Evolutionary conservation across 2,329 filamentous ascomycete genomes (phyloP), one percentile per base, ranked within the genome.

Genomic region (Apiospora saccharicola): DNA sequence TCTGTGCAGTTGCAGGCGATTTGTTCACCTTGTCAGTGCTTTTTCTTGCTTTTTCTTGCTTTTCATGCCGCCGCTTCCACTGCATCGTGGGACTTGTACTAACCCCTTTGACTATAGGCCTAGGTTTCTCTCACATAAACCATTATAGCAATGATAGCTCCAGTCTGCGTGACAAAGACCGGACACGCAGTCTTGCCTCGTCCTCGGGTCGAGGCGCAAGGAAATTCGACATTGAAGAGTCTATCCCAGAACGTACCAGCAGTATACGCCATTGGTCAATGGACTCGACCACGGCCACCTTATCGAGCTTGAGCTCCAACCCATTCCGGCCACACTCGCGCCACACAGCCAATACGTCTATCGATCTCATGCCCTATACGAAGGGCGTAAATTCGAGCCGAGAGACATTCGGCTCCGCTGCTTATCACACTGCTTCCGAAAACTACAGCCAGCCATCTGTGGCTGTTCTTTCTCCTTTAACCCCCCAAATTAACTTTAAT

Each of bases 311-410:
- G 34, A 83, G 82, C 70, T 86, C 84, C 19, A 84, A 83, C 67
- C 78, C 79, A 4, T 83, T 82, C n/a, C 77, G 83, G 1, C 83
- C 84, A 0, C 80, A 80, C 41, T 86, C 85, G 2, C 81, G 80
- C 34, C 83, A 86, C 71, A 87, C 86, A 0, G 81, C 83, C 12
- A 83, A 82, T 41, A 87, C 85, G 0, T 86, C 85, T 0, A 77
- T 87, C 53, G 85, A 87, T 73, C 74, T 84, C 26, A 72, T 76
- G n/a, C 75, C 77, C 12, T 71, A 72, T 24, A 26, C 72, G 2
- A 75, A 76, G 47, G 61, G 70, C 12, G 57, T 70, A 26, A 76
- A 74, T 5, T 73, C 72, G 4, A 75, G 70, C n/a, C 72, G 72
- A 22, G 51, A 70, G 4, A 72, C 73, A 8, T 64, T 71, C 6